A percentile compares a stretch with the other conserved stretches of the same genome.
phyloP scores from a whole-genome alignment of 495 filamentous ascomycete genomes.

The Cercophora samala region DNA sequence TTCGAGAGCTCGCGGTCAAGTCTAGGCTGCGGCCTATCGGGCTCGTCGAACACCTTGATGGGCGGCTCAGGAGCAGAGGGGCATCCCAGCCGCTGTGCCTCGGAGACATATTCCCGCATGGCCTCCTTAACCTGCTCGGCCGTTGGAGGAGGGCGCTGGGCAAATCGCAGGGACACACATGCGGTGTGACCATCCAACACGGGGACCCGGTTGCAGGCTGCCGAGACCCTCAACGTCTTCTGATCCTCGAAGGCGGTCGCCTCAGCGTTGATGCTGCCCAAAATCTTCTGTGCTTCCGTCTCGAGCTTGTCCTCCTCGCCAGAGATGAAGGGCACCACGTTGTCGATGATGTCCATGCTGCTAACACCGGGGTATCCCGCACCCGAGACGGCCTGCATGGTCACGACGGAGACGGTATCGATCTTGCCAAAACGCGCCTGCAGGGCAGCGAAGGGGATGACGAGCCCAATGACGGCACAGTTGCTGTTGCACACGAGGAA shows the following conservation, averaged over 20 bases:
- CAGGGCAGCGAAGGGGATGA: slow-evolving; percentile 83
- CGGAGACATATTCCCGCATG: slow-evolving; percentile 67
- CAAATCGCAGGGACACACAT: slow-evolving; percentile 74
- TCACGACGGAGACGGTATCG: slow-evolving; percentile 73
- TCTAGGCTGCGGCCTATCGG: slow-evolving; percentile 79
- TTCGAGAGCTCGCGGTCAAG: slow-evolving; percentile 70
- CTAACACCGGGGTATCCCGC: slow-evolving; percentile 86
- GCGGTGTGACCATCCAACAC: slow-evolving; percentile 84
- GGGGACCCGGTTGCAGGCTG: slow-evolving; percentile 77
- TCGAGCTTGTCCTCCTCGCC: slow-evolving; percentile 88
- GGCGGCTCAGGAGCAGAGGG: slow-evolving; percentile 70
- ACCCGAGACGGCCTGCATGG: slow-evolving; percentile 83
- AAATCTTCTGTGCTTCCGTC: slow-evolving; percentile 81
- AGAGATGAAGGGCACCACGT: slow-evolving; percentile 81
- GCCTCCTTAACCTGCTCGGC: slow-evolving; percentile 67
- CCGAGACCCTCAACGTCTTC: slow-evolving; percentile 61
- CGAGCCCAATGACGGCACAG: slow-evolving; percentile 84
- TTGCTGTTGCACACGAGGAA: slow-evolving; percentile 89
- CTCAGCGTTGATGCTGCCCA: slow-evolving; percentile 63
- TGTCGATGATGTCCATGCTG: slow-evolving; percentile 70
- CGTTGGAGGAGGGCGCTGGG: slow-evolving; percentile 49
- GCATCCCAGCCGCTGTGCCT: slow-evolving; percentile 69
- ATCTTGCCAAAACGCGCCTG: slow-evolving; percentile 72
- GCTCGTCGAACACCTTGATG: slow-evolving; percentile 76
- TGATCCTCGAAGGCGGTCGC: slow-evolving; percentile 66